A percentile compares a stretch with the other conserved stretches of the same genome.
Conservation (phyloP, 2,329 filamentous ascomycete genomes). For the Sclerotinia minor region DNA sequence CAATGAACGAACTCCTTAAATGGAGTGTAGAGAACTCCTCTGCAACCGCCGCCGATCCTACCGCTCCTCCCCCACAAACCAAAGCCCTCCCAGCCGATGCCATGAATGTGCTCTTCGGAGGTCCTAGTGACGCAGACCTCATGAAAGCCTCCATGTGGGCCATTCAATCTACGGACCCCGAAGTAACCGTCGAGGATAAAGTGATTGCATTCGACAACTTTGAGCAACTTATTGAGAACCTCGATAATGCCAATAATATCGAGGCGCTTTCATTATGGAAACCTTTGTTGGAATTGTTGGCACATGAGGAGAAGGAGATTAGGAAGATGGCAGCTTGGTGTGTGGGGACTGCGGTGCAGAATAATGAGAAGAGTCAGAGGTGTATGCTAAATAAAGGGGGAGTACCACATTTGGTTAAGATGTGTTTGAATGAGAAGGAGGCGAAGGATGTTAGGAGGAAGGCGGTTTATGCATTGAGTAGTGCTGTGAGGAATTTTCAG, state of each 20-base stretch:
- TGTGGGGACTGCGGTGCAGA: conserved; percentile 91
- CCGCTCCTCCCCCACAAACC: conserved; percentile 29
- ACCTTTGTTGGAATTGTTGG: conserved; percentile 71
- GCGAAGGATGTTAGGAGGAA: conserved; percentile 72
- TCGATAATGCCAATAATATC: conserved; percentile 98
- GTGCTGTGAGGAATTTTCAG: conserved; percentile 84
- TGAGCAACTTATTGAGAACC: conserved; percentile 84
- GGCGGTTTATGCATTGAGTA: conserved; percentile 86
- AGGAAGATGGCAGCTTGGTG: conserved; percentile 91
- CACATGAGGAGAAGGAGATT: conserved; percentile 68
- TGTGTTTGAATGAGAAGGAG: conserved; percentile 62
- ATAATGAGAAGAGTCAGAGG: conserved; percentile 85
- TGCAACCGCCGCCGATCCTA: conserved; percentile 39
- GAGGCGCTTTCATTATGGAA: conserved; percentile 77
- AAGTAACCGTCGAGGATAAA: conserved; percentile 71
- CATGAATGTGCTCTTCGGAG: conserved; percentile 75
- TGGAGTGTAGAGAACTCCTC: conserved; percentile 59
- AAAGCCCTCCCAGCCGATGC: conserved; percentile 65
- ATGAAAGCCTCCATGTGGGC: conserved; percentile 84
- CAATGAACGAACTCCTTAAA: conserved; percentile 43
- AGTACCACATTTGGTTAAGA: conserved; percentile 65
- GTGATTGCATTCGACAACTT: conserved; percentile 91
- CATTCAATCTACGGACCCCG: conserved; percentile 61
- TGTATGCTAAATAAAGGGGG: conserved; percentile 63
- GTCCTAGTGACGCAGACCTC: conserved; percentile 84